These are phyloP conservation scores for Suillus decipiens DNA, from an alignment of 768 basidiomycete genomes.

Conservation along the genomic window DNA sequence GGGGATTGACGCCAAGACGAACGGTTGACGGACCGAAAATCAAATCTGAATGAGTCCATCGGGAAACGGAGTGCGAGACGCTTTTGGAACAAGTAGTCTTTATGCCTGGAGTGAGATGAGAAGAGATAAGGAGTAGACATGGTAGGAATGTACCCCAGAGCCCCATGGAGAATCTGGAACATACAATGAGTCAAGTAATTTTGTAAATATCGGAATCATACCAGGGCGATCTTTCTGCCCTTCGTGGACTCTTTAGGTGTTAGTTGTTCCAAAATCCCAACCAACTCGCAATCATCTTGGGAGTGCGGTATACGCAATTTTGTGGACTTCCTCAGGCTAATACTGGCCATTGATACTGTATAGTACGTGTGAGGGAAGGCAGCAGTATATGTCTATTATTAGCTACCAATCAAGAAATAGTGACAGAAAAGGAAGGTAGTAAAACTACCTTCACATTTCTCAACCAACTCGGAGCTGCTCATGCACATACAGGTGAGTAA, in stretches of 20 bases:
- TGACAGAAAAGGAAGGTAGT: slow-evolving; percentile 31
- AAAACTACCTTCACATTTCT: slow-evolving; percentile 11
- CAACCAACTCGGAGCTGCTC: no score
- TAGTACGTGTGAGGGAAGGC: no score
- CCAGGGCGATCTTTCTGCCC: slow-evolving; percentile 66
- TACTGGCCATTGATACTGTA: slow-evolving; percentile 15
- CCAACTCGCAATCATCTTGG: slow-evolving; percentile 46
- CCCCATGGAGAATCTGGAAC: slow-evolving; percentile 73
- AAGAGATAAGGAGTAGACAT: background rate
- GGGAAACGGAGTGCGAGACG: slow-evolving; percentile 66
- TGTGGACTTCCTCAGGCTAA: slow-evolving; percentile 41
- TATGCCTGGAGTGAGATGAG: slow-evolving; percentile 54
- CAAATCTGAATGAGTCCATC: slow-evolving; percentile 82
- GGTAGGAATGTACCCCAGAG: slow-evolving; percentile 60
- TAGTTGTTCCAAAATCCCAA: slow-evolving; percentile 67
- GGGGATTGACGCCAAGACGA: slow-evolving; percentile 3
- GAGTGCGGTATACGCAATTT: slow-evolving; percentile 57
- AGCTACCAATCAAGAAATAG: background rate
- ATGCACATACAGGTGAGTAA: no score
- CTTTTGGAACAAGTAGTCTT: slow-evolving; percentile 82
- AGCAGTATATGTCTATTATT: no score
- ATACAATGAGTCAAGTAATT: slow-evolving; percentile 16
- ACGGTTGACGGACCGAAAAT: slow-evolving; percentile 66
- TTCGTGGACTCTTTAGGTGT: slow-evolving; percentile 48
- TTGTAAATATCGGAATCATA: slow-evolving; percentile 27